phyloP scores from a whole-genome alignment of 2,329 filamentous ascomycete genomes.

The Ophiosphaerella herpotricha region DNA sequence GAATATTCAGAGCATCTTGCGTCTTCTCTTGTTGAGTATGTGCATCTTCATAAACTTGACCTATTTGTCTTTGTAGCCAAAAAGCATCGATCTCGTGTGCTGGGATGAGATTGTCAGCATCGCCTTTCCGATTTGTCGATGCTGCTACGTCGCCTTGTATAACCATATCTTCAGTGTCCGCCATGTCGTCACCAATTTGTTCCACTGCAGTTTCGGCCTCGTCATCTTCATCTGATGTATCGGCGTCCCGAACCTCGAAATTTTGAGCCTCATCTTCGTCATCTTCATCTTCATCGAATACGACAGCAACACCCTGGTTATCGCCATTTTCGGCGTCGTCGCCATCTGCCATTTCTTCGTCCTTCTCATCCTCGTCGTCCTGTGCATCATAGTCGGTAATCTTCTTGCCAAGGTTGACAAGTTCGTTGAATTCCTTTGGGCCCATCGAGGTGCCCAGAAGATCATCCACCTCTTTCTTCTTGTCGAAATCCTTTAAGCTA shows the following conservation, averaged over 20 bases:
- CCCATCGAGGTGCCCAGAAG: constrained; percentile 81
- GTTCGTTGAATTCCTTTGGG: constrained; percentile 92
- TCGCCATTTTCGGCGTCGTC: constrained; percentile 78
- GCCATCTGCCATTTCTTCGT: constrained; percentile 62
- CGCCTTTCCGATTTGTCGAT: constrained; percentile 45
- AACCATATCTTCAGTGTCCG: constrained; percentile 75
- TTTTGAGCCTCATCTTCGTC: constrained; percentile 77
- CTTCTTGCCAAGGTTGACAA: constrained; percentile 96
- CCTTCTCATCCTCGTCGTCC: constrained; percentile 85
- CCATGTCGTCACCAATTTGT: constrained; percentile 57
- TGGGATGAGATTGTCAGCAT: constrained; percentile 64
- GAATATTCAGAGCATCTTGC: constrained; percentile 76
- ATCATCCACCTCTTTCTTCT: constrained; percentile 97
- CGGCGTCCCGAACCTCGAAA: constrained; percentile 83
- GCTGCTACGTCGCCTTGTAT: constrained; percentile 69
- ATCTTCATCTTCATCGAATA: constrained; percentile 88
- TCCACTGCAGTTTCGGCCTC: constrained; percentile 67
- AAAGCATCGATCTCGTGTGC: constrained; percentile 95
- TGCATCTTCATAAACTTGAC: constrained; percentile 83
- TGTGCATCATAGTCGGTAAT: constrained; percentile 98
- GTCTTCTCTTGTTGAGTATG: constrained; percentile 95
- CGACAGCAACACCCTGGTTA: constrained; percentile 93
- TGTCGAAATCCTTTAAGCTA: constrained; percentile 94
- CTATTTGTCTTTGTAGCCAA: constrained; percentile 94
- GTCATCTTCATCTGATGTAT: constrained; percentile 78